Base-by-base conservation (phyloP, 1,284 basidiomycete species). In the Abortiporus biennis region DNA sequence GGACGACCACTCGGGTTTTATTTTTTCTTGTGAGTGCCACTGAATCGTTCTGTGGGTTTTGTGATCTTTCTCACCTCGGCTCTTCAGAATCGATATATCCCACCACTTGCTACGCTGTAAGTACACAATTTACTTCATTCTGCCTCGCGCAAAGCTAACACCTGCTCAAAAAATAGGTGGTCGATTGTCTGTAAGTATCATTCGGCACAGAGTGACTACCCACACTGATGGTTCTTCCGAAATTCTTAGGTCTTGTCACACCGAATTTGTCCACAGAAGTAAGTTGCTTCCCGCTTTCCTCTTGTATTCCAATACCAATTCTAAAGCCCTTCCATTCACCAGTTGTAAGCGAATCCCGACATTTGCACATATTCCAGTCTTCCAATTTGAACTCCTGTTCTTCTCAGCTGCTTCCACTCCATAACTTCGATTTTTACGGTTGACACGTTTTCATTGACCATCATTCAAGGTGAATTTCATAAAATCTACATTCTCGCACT, bases 391-490 rank as follows among this genome's bases (percentile, higher is more conserved):
- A n/a, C 27, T 29, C 29, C 4, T 37, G n/a, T 16, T 21, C 27
- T 29, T 3, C 37, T 11, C 38, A 57, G 55, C 23, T 57, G 55
- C 16, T 40, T 38, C 13, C 34, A 21, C 9, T 19, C 43, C 17
- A 47, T 55, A 15, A 50, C 45, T 20, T 8, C 27, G 8, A 8
- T 29, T n/a, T 29, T 29, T 29, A 29, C 27, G 27, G 27, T 29
- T 8, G 27, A 46, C 1, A 39, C 51, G 1, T 2, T 47, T 23
- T 38, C 30, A 12, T 23, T 51, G 6, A 42, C 33, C n/a, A 42
- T 57, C 17, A 49, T 54, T 9, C 55, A 58, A 54, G 52, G 55
- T 53, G n/a, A n/a, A n/a, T n/a, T n/a, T n/a, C n/a, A n/a, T n/a
- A n/a, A n/a, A n/a, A n/a, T n/a, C n/a, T n/a, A n/a, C n/a, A n/a